Evolutionary conservation across 441 rosid genomes (phyloP).

Genomic region (Adansonia gregorii): DNA sequence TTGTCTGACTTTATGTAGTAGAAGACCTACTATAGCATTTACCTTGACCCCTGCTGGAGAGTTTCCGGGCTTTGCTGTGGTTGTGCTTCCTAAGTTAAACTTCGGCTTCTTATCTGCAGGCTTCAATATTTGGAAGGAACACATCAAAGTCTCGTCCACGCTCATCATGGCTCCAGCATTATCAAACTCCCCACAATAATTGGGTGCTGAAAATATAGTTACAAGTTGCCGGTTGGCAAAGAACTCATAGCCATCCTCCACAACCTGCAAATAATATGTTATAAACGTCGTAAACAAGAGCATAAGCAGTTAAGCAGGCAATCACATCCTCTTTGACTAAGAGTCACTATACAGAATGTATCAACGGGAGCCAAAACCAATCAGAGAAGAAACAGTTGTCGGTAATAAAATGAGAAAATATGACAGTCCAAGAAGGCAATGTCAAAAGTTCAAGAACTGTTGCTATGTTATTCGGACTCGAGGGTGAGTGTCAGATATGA

Average conservation of each 20-base stretch:
- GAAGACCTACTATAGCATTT: slow-evolving; percentile 21
- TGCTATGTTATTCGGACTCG: too few species aligned
- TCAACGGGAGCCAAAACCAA: slow-evolving; percentile 22
- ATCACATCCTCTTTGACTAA: slow-evolving; percentile 14
- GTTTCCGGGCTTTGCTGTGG: slow-evolving; percentile 55
- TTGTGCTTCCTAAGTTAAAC: slow-evolving; percentile 41
- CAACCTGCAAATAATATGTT: slow-evolving; percentile 52
- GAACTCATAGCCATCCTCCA: slow-evolving; percentile 84
- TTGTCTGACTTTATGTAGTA: background rate
- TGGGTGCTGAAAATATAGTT: slow-evolving; percentile 76
- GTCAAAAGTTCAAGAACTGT: background rate
- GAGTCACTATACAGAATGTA: slow-evolving; percentile 24
- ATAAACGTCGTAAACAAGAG: background rate
- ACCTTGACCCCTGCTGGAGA: slow-evolving; percentile 63
- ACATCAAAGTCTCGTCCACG: slow-evolving; percentile 72
- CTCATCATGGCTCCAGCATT: slow-evolving; percentile 89
- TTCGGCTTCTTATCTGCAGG: slow-evolving; percentile 58
- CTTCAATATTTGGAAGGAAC: slow-evolving; percentile 76
- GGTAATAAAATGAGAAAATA: background rate
- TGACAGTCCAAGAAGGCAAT: background rate
- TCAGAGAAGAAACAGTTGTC: background rate
- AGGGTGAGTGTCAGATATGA: too few species aligned
- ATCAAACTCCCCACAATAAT: slow-evolving; percentile 77
- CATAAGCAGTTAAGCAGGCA: background rate
- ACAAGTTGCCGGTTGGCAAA: slow-evolving; percentile 73